Evolutionary conservation across 2,329 filamentous ascomycete genomes (phyloP), one percentile per base, ranked within the genome.

Genomic region (Cordyceps pruinosa): DNA sequence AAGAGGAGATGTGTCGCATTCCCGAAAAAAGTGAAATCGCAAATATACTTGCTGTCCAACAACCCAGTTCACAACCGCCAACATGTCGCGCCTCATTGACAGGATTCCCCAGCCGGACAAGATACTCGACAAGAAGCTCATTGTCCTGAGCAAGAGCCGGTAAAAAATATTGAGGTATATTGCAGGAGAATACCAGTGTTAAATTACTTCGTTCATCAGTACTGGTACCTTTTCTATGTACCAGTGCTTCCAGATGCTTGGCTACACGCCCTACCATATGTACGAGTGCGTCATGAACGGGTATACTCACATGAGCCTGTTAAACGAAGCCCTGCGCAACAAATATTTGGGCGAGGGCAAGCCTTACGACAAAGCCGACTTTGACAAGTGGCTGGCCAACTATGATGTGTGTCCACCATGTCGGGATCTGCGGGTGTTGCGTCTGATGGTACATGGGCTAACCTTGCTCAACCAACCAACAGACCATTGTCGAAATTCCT

Each of bases 301-400:
- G 34, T 34, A 60, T 2, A 37, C 51, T 15, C 61, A 69, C 19
- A 52, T 69, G 23, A 59, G 62, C 15, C 62, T 70, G 26, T 55
- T 70, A 45, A 58, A 61, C 2, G 69, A 73, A 34, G 70, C 66
- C 5, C 52, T 70, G 5, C 58, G 58, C 1, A 68, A 68, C 13
- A 67, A 71, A 26, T 61, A 66, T 23, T 58, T 61, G 46, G 63
- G 66, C 60, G 35, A 64, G 19, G 64, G 63, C 39, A 63, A 69
- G 47, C 68, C 64, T 6, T 73, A 72, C 53, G 65, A 63, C 39
- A 66, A 68, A 19, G 62, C 61, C 12, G 72, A 74, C 42, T 74
- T 72, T 45, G 72, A 74, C 58, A 74, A 73, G 61, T 73, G 71
- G 66, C 69, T 73, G 26, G 69, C 69, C 26, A 65, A 70, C 23